These are phyloP conservation scores for Coniochaeta sp. DNA, from an alignment of 2,329 filamentous ascomycete genomes.

Conservation along the genomic window DNA sequence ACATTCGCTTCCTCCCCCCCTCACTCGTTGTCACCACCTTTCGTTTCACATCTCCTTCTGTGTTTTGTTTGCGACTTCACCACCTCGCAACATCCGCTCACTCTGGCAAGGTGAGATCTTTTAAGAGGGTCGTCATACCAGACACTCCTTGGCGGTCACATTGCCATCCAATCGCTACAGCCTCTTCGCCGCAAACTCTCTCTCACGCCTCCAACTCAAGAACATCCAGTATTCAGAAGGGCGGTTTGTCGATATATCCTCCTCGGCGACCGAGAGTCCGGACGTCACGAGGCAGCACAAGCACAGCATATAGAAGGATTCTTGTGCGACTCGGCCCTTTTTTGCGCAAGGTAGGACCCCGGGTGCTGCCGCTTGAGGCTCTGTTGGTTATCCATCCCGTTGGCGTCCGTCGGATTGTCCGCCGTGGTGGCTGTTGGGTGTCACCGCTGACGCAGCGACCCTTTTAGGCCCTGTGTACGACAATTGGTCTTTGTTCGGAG, in stretches of 20 bases:
- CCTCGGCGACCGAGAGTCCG: not conserved
- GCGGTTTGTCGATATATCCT: not conserved
- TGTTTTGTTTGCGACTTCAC: not conserved
- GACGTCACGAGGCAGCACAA: not conserved
- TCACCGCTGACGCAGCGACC: not conserved
- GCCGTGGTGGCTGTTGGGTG: not conserved
- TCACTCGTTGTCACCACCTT: not conserved
- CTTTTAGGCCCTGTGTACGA: slow-evolving; percentile 1
- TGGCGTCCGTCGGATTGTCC: not conserved
- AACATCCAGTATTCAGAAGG: not conserved
- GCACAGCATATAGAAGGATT: not conserved
- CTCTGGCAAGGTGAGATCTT: not conserved
- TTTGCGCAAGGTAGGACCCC: not conserved
- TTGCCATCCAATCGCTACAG: not conserved
- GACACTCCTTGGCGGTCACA: not conserved
- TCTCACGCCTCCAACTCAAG: not conserved
- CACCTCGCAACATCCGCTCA: not conserved
- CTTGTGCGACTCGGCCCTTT: not conserved
- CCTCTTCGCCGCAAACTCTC: not conserved
- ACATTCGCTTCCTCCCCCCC: not conserved
- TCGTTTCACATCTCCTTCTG: not conserved
- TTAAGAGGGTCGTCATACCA: not conserved
- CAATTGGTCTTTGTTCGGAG: not conserved
- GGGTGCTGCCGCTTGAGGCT: not conserved
- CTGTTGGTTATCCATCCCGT: not conserved